phyloP scores from a whole-genome alignment of 208 protist species.

The Crithidia fasciculata region DNA sequence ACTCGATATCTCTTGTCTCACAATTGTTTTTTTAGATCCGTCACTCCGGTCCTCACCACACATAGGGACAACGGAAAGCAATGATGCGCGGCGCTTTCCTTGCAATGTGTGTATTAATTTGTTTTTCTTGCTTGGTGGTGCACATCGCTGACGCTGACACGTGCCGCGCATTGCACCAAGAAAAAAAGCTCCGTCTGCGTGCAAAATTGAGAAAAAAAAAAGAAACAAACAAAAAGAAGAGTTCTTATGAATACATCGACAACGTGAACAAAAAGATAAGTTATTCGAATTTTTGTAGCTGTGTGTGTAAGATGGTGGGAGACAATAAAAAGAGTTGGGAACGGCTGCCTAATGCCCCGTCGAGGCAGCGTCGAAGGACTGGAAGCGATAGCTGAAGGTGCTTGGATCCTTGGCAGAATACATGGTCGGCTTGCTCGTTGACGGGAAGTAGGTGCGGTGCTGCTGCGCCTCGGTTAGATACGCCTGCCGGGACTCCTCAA shows the following conservation, averaged over 20 bases:
- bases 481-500: conserved; percentile 66
- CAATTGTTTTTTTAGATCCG: neutral
- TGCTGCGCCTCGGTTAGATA: conserved; percentile 61
- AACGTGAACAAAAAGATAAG: neutral
- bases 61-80: no score
- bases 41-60: no score
- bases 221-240: neutral
- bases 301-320: no score
- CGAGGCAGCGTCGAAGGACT: conserved; percentile 9
- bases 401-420: conserved; percentile 57
- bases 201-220: neutral
- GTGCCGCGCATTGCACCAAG: no score
- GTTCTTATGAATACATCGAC: conserved; percentile 4
- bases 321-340: neutral
- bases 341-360: neutral
- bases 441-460: conserved; percentile 55
- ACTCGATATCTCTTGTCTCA: no score
- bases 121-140: neutral
- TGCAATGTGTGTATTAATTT: neutral
- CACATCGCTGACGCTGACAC: no score
- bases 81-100: no score
- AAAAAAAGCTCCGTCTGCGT: no score
- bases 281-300: no score
- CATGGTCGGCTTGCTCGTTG: conserved; percentile 23
- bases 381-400: conserved; percentile 75